Conservation (phyloP, 257 asterid species). For the Craterostigma plantagineum region DNA sequence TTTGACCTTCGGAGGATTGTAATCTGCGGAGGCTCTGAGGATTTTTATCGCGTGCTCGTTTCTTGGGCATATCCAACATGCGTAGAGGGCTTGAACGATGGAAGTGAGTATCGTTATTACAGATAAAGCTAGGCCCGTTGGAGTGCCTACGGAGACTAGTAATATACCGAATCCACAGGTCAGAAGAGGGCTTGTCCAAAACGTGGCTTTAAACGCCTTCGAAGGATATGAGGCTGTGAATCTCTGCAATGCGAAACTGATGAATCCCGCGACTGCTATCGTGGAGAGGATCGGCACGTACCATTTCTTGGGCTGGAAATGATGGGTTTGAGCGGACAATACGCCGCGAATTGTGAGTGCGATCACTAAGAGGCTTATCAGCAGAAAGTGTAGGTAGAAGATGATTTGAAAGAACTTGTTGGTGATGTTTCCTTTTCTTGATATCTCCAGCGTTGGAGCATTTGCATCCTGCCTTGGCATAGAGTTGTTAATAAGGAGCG, state of each 20-base stretch:
- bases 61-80: conserved; percentile 40
- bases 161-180: conserved; percentile 26
- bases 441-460: conserved; percentile 12
- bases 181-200: conserved; percentile 46
- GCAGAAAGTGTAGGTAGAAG: conserved; percentile 24
- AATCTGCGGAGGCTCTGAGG: conserved; percentile 17
- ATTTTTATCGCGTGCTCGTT: conserved; percentile 17
- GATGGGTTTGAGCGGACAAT: conserved; percentile 9
- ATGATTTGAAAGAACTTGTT: conserved; percentile 16
- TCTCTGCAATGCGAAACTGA: conserved; percentile 29
- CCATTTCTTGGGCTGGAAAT: conserved; percentile 25
- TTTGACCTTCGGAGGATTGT: conserved; percentile 22
- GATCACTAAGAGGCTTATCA: conserved; percentile 16
- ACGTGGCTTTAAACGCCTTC: conserved; percentile 21
- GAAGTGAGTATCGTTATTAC: conserved; percentile 19
- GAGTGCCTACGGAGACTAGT: conserved; percentile 33
- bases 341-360: conserved; percentile 20
- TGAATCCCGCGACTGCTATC: conserved; percentile 24
- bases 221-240: conserved; percentile 16
- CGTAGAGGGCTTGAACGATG: conserved; percentile 28
- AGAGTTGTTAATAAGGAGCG: too few species aligned
- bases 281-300: conserved; percentile 24
- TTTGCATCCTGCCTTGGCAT: conserved; percentile 1
- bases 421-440: conserved; percentile 15
- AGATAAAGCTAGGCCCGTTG: conserved; percentile 25